A percentile compares a stretch with the other conserved stretches of the same genome.
Evolutionary conservation across 2,329 filamentous ascomycete species (phyloP).

Genomic region (Fusarium secorum): DNA sequence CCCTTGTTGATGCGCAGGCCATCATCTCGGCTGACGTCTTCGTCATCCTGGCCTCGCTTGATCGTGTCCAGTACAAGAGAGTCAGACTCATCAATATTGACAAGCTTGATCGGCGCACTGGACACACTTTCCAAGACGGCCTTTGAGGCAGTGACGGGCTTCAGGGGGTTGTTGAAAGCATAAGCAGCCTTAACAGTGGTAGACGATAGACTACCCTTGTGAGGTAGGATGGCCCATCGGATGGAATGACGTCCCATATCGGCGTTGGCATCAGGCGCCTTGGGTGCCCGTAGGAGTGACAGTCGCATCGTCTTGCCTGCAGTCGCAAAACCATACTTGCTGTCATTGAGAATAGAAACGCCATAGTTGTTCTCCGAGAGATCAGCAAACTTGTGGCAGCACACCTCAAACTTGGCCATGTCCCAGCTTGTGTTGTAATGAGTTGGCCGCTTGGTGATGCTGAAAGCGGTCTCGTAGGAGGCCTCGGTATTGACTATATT

Average conservation of each 20-base stretch:
- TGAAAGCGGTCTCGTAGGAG: conserved; percentile 94
- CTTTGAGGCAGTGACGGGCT: conserved; percentile 44
- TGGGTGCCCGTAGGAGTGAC: conserved; percentile 84
- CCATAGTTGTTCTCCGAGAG: conserved; percentile 88
- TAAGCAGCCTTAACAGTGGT: conserved; percentile 83
- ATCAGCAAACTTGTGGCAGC: conserved; percentile 94
- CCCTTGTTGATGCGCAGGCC: conserved; percentile 72
- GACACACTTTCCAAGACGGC: conserved; percentile 41
- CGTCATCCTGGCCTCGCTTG: conserved; percentile 91
- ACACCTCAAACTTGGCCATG: conserved; percentile 98
- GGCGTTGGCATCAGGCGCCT: conserved; percentile 90
- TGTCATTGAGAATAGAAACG: conserved; percentile 92
- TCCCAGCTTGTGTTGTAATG: conserved; percentile 99
- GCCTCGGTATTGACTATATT: conserved; percentile 91
- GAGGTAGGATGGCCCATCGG: conserved; percentile 89
- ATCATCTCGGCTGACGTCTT: conserved; percentile 70
- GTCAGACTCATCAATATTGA: conserved; percentile 59
- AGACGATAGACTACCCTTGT: conserved; percentile 74
- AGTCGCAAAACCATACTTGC: conserved; percentile 95
- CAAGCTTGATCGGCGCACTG: conserved; percentile 68
- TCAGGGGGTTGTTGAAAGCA: conserved; percentile 87
- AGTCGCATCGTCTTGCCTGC: conserved; percentile 89
- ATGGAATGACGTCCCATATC: conserved; percentile 93
- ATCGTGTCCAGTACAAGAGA: conserved; percentile 85
- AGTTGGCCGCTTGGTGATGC: conserved; percentile 85